Evolutionary conservation across 805 yeast species (phyloP).

Genomic region (Clavispora vitiphila): DNA sequence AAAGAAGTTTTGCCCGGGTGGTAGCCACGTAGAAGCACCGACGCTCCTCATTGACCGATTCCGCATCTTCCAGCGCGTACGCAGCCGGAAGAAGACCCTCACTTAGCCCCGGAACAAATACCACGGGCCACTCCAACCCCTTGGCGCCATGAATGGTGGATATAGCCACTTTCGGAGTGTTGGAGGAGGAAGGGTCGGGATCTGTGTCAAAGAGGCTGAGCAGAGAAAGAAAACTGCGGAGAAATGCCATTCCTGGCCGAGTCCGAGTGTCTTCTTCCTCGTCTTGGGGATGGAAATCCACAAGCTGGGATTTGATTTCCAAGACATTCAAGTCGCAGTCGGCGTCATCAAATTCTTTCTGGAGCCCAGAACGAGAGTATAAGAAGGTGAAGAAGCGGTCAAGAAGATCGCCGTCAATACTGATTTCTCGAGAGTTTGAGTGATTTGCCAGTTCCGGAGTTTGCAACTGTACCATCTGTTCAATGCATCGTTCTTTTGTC

Average conservation of each 20-base stretch:
- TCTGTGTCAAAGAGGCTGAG: slow-evolving; percentile 14
- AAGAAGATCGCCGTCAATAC: neutral
- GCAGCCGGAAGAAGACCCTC: slow-evolving; percentile 64
- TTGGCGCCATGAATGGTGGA: slow-evolving; percentile 91
- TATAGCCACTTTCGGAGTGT: slow-evolving; percentile 34
- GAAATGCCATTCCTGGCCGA: slow-evolving; percentile 3
- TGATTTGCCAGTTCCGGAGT: neutral
- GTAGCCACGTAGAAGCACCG: slow-evolving; percentile 84
- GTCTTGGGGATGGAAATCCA: slow-evolving; percentile 26
- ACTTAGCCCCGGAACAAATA: slow-evolving; percentile 68
- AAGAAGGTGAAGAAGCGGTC: slow-evolving; percentile 21
- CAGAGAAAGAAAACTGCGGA: slow-evolving; percentile 12
- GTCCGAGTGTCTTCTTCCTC: slow-evolving; percentile 15
- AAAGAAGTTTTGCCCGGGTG: slow-evolving; percentile 68
- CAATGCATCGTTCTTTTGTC: no score
- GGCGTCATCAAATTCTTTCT: slow-evolving; percentile 24
- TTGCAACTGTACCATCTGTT: neutral
- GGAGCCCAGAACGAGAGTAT: slow-evolving; percentile 25
- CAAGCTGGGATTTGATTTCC: slow-evolving; percentile 36
- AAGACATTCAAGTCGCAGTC: slow-evolving; percentile 30
- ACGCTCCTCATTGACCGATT: slow-evolving; percentile 64
- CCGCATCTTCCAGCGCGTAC: slow-evolving; percentile 34
- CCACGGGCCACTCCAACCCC: slow-evolving; percentile 95
- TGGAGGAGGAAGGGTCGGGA: slow-evolving; percentile 17
- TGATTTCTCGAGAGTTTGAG: neutral